A percentile compares a stretch with the other conserved stretches of the same genome.
These are phyloP conservation scores for Vanderwaltozyma polyspora DNA, from an alignment of 805 yeast species.

Conservation along the genomic window DNA sequence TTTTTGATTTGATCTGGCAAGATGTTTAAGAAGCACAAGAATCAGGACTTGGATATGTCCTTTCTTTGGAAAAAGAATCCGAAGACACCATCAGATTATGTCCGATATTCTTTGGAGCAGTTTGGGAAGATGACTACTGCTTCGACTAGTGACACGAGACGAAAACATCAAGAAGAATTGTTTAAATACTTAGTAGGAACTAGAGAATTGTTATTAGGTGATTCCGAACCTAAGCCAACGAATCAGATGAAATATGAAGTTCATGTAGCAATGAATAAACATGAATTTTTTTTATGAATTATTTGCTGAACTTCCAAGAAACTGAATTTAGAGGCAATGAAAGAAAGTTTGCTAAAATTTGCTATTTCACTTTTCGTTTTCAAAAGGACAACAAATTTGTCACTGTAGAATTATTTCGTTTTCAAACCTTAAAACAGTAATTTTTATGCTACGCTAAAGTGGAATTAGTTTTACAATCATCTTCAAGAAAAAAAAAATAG, in stretches of 20 bases:
- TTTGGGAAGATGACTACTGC: slow-evolving; percentile 20
- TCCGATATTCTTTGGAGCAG: slow-evolving; percentile 64
- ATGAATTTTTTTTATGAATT: slow-evolving; percentile 58
- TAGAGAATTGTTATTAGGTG: slow-evolving; percentile 52
- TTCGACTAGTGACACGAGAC: slow-evolving; percentile 23
- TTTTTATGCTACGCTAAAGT: slow-evolving; percentile 55
- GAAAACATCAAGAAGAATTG: slow-evolving; percentile 61
- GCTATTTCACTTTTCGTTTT: slow-evolving; percentile 69
- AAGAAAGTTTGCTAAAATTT: slow-evolving; percentile 66
- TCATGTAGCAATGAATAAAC: slow-evolving; percentile 67
- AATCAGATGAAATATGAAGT: slow-evolving; percentile 66
- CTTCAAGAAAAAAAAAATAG: slow-evolving; percentile 9
- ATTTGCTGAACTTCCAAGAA: slow-evolving; percentile 42
- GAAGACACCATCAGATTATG: slow-evolving; percentile 78
- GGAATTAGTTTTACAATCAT: slow-evolving; percentile 28
- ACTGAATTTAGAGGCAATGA: slow-evolving; percentile 82
- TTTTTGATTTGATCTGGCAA: too few species aligned
- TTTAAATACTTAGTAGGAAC: slow-evolving; percentile 53
- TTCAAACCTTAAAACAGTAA: slow-evolving; percentile 55
- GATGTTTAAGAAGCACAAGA: slow-evolving; percentile 24
- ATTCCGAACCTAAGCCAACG: slow-evolving; percentile 40
- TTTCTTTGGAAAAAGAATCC: slow-evolving; percentile 86
- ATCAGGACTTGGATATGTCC: slow-evolving; percentile 47
- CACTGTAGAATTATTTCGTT: slow-evolving; percentile 73
- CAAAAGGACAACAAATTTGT: slow-evolving; percentile 67